phyloP scores from a whole-genome alignment of 139 green algal species.

The Chlorella sorokiniana region DNA sequence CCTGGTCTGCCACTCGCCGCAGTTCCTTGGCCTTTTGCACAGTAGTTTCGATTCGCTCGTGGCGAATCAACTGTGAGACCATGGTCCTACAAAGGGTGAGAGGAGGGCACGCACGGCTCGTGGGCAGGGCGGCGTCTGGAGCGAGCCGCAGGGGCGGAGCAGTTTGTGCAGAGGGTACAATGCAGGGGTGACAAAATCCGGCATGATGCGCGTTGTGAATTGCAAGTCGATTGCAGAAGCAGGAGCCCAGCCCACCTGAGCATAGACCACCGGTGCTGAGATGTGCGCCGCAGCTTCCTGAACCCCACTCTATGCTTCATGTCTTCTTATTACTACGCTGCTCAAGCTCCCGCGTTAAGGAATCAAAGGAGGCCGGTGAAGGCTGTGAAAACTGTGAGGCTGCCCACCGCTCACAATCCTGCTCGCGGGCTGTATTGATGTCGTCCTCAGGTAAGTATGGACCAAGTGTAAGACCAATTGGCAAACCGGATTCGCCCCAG shows the following conservation, averaged over 20 bases:
- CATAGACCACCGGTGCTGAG: slow-evolving; percentile 60
- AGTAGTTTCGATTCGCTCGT: slow-evolving; percentile 95
- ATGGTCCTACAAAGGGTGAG: slow-evolving; percentile 77
- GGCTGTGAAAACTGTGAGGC: too few relatives aligned
- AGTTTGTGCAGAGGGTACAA: not conserved
- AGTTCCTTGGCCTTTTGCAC: slow-evolving; percentile 86
- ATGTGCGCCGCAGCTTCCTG: slow-evolving; percentile 51
- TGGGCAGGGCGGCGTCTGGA: not conserved
- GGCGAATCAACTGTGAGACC: slow-evolving; percentile 91
- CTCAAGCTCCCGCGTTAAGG: too few relatives aligned
- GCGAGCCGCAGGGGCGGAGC: not conserved
- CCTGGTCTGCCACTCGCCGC: slow-evolving; percentile 76
- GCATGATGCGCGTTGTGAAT: too few relatives aligned
- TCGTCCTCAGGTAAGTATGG: too few relatives aligned
- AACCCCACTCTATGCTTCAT: slow-evolving; percentile 57
- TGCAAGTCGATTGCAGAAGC: not conserved
- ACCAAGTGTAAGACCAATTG: too few relatives aligned
- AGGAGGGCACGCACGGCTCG: not conserved
- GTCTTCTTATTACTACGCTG: too few relatives aligned
- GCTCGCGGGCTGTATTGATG: too few relatives aligned
- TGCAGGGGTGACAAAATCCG: too few relatives aligned
- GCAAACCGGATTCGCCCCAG: too few relatives aligned
- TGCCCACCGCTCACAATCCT: too few relatives aligned
- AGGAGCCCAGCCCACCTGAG: slow-evolving; percentile 39
- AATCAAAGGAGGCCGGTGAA: too few relatives aligned